These are phyloP conservation scores for Eleusine coracana DNA, from an alignment of 176 grass and related monocot species.

Conservation along the genomic window DNA sequence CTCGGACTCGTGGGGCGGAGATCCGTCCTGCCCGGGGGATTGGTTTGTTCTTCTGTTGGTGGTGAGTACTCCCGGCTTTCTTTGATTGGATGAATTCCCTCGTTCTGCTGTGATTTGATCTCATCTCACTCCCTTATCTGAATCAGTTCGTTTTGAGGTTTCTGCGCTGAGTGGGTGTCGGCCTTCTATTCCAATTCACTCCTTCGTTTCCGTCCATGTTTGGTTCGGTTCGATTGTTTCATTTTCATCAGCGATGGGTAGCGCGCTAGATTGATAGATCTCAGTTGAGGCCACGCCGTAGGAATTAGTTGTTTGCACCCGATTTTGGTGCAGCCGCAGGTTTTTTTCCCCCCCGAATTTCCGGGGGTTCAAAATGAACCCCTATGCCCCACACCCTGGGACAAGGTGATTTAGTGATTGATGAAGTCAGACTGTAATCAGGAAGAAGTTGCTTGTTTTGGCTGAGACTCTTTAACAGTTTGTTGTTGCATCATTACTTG, in stretches of 20 bases:
- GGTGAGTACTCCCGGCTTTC: slow-evolving; percentile 5
- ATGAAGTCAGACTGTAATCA: background rate
- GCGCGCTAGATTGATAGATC: background rate
- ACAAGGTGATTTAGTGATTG: background rate
- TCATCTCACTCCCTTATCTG: background rate
- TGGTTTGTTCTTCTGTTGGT: background rate
- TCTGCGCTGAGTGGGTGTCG: background rate
- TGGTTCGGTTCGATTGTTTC: background rate
- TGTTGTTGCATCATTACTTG: background rate
- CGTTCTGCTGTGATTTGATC: background rate
- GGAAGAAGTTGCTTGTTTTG: background rate
- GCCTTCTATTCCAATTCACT: background rate
- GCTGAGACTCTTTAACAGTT: background rate
- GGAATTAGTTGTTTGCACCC: background rate
- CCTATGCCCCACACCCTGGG: background rate
- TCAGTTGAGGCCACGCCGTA: background rate
- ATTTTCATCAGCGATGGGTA: background rate
- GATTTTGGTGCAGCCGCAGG: background rate
- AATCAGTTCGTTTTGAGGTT: background rate
- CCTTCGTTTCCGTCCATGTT: background rate
- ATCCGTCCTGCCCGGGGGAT: background rate
- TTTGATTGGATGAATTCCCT: background rate
- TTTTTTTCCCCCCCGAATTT: background rate
- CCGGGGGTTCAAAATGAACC: slow-evolving; percentile 12
- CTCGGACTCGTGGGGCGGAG: background rate